Conservation (phyloP, 2,329 filamentous ascomycete genomes). For the Sclerotinia minor region DNA sequence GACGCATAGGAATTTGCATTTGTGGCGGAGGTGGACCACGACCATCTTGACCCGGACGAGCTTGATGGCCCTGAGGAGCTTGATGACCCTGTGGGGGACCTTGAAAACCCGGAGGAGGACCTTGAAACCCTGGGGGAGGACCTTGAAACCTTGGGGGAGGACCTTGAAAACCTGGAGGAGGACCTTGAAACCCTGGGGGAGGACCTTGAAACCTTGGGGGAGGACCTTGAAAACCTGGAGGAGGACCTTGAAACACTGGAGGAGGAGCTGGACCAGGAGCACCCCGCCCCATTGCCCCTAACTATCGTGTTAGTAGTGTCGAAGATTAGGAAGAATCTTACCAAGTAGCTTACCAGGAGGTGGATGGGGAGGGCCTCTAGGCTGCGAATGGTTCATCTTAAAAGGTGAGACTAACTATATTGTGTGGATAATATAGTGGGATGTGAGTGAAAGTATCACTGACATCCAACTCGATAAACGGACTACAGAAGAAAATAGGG, state of each 20-base stretch:
- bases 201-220: neutral
- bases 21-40: slow-evolving; percentile 8
- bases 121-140: neutral
- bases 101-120: neutral
- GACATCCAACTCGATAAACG: neutral
- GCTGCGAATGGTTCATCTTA: slow-evolving; percentile 6
- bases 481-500: neutral
- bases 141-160: neutral
- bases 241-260: neutral
- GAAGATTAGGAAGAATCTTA: neutral
- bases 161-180: neutral
- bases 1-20: slow-evolving; percentile 23
- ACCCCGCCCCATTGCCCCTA: slow-evolving; percentile 2
- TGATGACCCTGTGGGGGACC: neutral
- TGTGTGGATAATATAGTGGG: neutral
- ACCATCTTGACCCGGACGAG: neutral
- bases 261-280: neutral
- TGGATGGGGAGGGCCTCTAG: neutral
- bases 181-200: neutral
- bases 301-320: neutral
- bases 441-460: neutral
- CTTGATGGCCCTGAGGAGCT: neutral
- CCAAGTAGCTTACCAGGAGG: slow-evolving; percentile 8
- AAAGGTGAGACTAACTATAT: neutral
- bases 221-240: neutral